Base-by-base conservation (phyloP, 179 eudicot genomes). In the Carnegiea gigantea region DNA sequence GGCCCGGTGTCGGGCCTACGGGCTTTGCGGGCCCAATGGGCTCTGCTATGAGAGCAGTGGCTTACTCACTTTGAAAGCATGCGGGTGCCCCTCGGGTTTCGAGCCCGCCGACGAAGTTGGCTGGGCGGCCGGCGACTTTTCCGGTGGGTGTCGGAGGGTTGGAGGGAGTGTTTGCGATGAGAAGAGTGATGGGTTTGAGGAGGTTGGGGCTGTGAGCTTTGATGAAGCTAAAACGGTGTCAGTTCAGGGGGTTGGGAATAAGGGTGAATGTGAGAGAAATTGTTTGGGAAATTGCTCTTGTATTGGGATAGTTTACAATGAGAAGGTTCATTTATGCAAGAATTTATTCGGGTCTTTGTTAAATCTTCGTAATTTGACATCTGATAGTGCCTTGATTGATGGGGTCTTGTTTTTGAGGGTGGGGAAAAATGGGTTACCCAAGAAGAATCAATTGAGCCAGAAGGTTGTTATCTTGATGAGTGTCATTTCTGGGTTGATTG, bases 271-370 rank as follows among this genome's bases (percentile, higher is more conserved):
- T 83, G 93, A 88, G 76, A 85, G 77, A 13, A 30, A 36, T 23
- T 93, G 97, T 86, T 84, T 89, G 70, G 77, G 77, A 46, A 89
- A 91, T 85, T 92, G 95, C 81, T 87, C 91, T 21, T 92, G 97
- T 70, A 74, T 87, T 84, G 98, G 92, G 60, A 75, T 91, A 40
- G 75, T 73, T 30, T 86, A 84, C 44, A 82, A 89, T 82, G 71
- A 43, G 13, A 85, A 33, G 72, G 76, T 48, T 40, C 86, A 86
- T 64, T 18, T 73, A 3, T 92, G 98, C 64, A 90, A 88, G 83
- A 86, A 77, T 77, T 64, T 91, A 17, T 89, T 60, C 73, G 98
- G 98, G 54, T 75, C 78, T 49, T 89, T 13, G 21, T 89, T 73
- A 21, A 94, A 94, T 82, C 78, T 94, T 15, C 83, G 91, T 40